Evolutionary conservation across 192 early-diverging fungal species (phyloP).

Genomic region (Allomyces javanicus): DNA sequence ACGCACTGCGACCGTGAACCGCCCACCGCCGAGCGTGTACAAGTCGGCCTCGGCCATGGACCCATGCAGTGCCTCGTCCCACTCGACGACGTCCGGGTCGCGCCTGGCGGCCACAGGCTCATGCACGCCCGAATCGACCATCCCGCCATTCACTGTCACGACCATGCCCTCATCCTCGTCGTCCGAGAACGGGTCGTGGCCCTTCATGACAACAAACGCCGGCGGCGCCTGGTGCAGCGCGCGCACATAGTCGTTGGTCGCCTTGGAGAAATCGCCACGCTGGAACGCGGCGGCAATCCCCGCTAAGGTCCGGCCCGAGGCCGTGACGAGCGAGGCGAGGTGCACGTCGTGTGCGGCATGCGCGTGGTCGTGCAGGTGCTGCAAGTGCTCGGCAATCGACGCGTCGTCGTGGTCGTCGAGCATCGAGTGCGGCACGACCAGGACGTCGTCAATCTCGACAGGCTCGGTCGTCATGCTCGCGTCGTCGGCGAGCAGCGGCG

Average conservation of each 20-base stretch:
- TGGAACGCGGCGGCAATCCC: background rate
- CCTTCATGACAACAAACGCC: background rate
- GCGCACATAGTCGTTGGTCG: background rate
- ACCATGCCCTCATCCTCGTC: background rate
- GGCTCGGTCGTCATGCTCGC: background rate
- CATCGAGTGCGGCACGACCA: background rate
- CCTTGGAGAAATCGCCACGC: background rate
- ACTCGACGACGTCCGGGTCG: too few species aligned
- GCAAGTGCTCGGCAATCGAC: background rate
- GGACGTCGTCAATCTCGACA: background rate
- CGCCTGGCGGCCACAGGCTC: too few species aligned
- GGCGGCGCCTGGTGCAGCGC: background rate
- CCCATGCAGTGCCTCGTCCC: too few species aligned
- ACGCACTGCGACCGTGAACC: background rate
- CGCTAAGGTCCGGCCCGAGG: background rate
- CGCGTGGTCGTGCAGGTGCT: background rate
- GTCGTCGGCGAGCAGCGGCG: too few species aligned
- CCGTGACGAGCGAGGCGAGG: background rate
- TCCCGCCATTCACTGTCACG: background rate
- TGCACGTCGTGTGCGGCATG: background rate
- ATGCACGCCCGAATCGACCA: too few species aligned
- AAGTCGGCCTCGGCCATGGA: background rate
- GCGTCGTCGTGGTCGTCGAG: background rate
- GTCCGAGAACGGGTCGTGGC: background rate
- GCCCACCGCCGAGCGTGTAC: background rate